Evolutionary conservation across 2,329 filamentous ascomycete species (phyloP).

Genomic region (Fusarium nisikadoi): DNA sequence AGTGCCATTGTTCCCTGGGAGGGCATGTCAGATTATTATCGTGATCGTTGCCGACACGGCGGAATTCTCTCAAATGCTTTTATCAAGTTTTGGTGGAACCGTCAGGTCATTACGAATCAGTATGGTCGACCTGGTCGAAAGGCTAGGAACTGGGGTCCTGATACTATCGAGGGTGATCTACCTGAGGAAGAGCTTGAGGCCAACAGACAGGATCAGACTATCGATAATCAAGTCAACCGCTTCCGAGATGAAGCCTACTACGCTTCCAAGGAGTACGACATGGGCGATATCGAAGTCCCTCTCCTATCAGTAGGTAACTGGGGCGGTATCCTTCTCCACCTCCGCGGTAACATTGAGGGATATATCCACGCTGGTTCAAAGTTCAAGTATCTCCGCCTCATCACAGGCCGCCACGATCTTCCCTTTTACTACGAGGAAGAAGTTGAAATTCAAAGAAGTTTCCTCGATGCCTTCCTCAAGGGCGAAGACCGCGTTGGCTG

Average conservation of each 20-base stretch:
- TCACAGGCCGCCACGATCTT: conserved; percentile 76
- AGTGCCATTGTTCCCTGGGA: conserved; percentile 61
- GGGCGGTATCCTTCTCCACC: conserved; percentile 76
- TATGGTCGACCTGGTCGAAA: conserved; percentile 67
- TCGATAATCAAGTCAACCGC: conserved; percentile 59
- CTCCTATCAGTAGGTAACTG: conserved; percentile 75
- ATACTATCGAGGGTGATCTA: conserved; percentile 69
- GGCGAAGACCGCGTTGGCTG: conserved; percentile 71
- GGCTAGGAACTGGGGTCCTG: conserved; percentile 62
- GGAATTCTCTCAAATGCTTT: conserved; percentile 69
- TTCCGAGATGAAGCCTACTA: conserved; percentile 74
- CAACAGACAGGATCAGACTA: conserved; percentile 60
- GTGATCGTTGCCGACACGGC: conserved; percentile 69
- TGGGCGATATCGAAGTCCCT: conserved; percentile 74
- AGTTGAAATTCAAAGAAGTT: conserved; percentile 73
- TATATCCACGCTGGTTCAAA: conserved; percentile 71
- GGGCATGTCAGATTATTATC: conserved; percentile 65
- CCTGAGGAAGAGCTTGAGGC: conserved; percentile 60
- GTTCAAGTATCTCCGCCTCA: conserved; percentile 75
- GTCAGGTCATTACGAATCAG: conserved; percentile 63
- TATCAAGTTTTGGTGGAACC: conserved; percentile 54
- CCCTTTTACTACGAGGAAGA: conserved; percentile 78
- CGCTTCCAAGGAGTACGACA: conserved; percentile 70
- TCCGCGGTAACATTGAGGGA: conserved; percentile 75
- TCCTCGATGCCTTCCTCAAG: conserved; percentile 78